A percentile compares a stretch with the other conserved stretches of the same genome.
Evolutionary conservation across 495 filamentous ascomycete genomes (phyloP).

Genomic region (Parathielavia hyrcaniae): DNA sequence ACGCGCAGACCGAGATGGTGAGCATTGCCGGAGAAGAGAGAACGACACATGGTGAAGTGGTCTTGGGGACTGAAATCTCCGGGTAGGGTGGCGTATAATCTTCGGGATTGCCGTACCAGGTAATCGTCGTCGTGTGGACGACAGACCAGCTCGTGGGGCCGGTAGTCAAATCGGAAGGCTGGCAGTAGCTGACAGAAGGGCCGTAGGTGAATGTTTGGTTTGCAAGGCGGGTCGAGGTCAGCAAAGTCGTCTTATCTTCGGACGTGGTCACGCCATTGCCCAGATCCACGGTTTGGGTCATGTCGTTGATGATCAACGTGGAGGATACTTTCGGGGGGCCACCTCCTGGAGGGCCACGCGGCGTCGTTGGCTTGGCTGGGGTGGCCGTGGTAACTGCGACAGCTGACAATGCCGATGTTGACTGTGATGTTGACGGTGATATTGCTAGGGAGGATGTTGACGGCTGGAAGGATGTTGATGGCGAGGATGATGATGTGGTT

Average conservation of each 20-base stretch:
- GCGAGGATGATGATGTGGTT: no score
- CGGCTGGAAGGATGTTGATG: no score
- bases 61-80: slow-evolving; percentile 32
- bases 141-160: slow-evolving; percentile 33
- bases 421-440: no score
- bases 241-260: slow-evolving; percentile 2
- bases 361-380: slow-evolving; percentile 1
- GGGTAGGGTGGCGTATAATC: slow-evolving; percentile 43
- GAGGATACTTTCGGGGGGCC: background rate
- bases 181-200: slow-evolving; percentile 20
- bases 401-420: background rate
- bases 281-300: slow-evolving; percentile 5
- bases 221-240: slow-evolving; percentile 7
- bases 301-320: background rate
- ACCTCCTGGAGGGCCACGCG: slow-evolving; percentile 2
- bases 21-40: slow-evolving; percentile 27
- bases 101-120: slow-evolving; percentile 38
- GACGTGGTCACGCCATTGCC: background rate
- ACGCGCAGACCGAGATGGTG: slow-evolving; percentile 38
- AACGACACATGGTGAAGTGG: slow-evolving; percentile 32
- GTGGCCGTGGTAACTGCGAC: background rate
- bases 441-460: background rate
- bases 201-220: slow-evolving; percentile 14
- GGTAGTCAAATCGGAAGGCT: slow-evolving; percentile 12
- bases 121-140: slow-evolving; percentile 41